phyloP scores from a whole-genome alignment of 163 green algal genomes.

The Botryococcus braunii region DNA sequence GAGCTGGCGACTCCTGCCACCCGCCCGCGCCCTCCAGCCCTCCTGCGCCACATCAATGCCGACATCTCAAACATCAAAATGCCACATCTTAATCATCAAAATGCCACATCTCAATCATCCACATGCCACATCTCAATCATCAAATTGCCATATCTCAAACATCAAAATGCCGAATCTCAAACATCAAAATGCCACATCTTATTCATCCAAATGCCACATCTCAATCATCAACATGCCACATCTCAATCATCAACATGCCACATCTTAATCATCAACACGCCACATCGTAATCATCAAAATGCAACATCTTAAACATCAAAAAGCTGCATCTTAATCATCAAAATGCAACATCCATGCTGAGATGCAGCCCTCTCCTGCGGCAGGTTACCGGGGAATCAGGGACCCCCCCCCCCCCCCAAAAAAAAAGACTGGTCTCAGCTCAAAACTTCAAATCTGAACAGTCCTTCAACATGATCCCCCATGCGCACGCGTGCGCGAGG shows the following conservation, averaged over 20 bases:
- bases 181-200: not conserved
- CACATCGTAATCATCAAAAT: too few species aligned
- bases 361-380: too few species aligned
- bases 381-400: too few species aligned
- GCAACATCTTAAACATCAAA: not conserved
- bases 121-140: too few species aligned
- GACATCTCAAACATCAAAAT: not conserved
- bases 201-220: not conserved
- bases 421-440: too few species aligned
- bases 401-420: too few species aligned
- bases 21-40: not conserved
- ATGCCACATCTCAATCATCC: not conserved
- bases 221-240: not conserved
- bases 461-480: too few species aligned
- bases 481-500: too few species aligned
- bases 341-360: too few species aligned
- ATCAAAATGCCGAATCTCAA: too few species aligned
- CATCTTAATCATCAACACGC: not conserved
- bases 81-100: not conserved
- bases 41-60: not conserved
- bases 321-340: not conserved
- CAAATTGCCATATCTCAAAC: not conserved
- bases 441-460: too few species aligned
- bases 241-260: too few species aligned
- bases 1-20: constrained; percentile 39